Evolutionary conservation across 257 asterid genomes (phyloP).

Genomic region (Nicotiana obtusifolia): DNA sequence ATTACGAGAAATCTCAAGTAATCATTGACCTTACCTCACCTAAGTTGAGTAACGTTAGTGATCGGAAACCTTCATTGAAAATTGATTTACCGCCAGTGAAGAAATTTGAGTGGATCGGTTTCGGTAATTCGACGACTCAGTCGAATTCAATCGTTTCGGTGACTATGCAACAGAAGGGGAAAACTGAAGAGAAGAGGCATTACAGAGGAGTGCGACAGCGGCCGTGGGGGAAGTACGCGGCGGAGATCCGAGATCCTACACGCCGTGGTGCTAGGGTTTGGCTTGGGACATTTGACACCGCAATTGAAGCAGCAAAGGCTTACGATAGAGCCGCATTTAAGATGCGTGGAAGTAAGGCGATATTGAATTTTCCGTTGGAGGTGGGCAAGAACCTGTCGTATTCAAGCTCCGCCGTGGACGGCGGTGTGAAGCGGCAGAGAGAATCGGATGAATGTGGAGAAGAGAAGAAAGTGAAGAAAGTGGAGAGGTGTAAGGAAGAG

Average conservation of each 20-base stretch:
- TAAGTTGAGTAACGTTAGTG: neutral
- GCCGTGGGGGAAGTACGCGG: slow-evolving; percentile 67
- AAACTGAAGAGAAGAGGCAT: slow-evolving; percentile 11
- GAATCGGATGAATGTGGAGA: slow-evolving; percentile 24
- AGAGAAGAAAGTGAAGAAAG: slow-evolving; percentile 15
- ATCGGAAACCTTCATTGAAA: slow-evolving; percentile 23
- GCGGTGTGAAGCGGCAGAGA: slow-evolving; percentile 15
- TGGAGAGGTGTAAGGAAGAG: slow-evolving; percentile 15
- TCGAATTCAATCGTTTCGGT: neutral
- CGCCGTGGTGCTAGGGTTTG: slow-evolving; percentile 53
- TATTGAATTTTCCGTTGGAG: slow-evolving; percentile 60
- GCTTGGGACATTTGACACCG: slow-evolving; percentile 63
- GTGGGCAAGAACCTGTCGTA: slow-evolving; percentile 24
- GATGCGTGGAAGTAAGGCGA: slow-evolving; percentile 70
- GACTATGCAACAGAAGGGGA: neutral
- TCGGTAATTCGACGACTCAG: slow-evolving; percentile 2
- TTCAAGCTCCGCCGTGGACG: slow-evolving; percentile 4
- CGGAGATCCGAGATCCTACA: slow-evolving; percentile 62
- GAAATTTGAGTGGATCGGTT: slow-evolving; percentile 30
- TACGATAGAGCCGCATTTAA: slow-evolving; percentile 64
- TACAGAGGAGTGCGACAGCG: slow-evolving; percentile 44
- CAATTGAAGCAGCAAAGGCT: slow-evolving; percentile 63
- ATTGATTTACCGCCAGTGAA: slow-evolving; percentile 28
- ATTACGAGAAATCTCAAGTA: slow-evolving; percentile 9
- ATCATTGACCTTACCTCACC: slow-evolving; percentile 9